Percentiles rank a stretch among this genome's conserved stretches.
Conservation (phyloP, 2,329 filamentous ascomycete species). For the Chaetomium strumarium region DNA sequence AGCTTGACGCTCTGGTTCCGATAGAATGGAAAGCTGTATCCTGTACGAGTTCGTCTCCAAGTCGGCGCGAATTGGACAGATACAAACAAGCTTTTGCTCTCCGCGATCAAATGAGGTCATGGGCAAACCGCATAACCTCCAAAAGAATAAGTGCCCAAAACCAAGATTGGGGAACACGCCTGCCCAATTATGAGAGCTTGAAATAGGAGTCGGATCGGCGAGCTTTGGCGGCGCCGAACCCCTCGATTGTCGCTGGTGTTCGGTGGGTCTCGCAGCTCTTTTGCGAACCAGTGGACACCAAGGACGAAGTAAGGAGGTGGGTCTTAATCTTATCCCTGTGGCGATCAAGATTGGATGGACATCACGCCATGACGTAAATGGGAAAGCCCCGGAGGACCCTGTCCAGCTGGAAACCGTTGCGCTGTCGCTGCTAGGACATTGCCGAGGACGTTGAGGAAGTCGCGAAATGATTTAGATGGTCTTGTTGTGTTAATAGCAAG, state of each 20-base stretch:
- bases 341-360: slow-evolving; percentile 5
- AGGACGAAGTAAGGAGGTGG: background rate
- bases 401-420: slow-evolving; percentile 11
- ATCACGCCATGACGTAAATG: slow-evolving; percentile 15
- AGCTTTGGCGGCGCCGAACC: too few relatives aligned
- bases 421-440: background rate
- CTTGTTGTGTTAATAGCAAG: too few relatives aligned
- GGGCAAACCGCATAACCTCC: background rate
- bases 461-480: background rate
- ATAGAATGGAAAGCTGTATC: background rate
- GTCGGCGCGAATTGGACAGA: background rate
- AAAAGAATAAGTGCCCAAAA: background rate
- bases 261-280: too few relatives aligned
- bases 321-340: slow-evolving; percentile 2
- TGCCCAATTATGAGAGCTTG: background rate
- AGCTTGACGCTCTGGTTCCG: background rate
- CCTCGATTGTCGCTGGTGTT: background rate
- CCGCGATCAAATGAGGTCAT: slow-evolving; percentile 10
- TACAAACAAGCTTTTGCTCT: too few relatives aligned
- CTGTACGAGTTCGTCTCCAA: background rate
- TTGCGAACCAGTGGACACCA: background rate
- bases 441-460: background rate
- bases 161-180: slow-evolving; percentile 6
- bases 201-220: background rate
- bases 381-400: background rate